These are phyloP conservation scores for Hyaloscypha bicolor DNA, from an alignment of 495 filamentous ascomycete species.

Conservation along the genomic window DNA sequence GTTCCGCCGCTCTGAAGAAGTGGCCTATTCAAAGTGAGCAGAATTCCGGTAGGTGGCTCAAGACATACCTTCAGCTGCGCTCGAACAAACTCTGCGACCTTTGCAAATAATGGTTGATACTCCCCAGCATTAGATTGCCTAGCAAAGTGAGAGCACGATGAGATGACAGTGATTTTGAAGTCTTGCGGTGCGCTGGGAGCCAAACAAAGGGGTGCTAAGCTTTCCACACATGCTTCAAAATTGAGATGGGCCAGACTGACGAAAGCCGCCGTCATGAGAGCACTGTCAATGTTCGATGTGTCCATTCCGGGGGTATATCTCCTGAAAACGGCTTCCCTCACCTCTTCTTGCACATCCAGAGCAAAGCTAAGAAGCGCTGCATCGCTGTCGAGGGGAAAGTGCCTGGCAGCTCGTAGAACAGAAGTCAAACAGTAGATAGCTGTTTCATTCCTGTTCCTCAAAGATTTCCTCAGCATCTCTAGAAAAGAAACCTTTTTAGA, in stretches of 20 bases:
- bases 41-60: neutral
- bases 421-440: slow-evolving; percentile 63
- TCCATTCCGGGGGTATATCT: slow-evolving; percentile 49
- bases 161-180: slow-evolving; percentile 62
- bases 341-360: slow-evolving; percentile 66
- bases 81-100: slow-evolving; percentile 57
- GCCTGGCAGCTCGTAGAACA: slow-evolving; percentile 58
- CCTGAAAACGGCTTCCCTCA: slow-evolving; percentile 63
- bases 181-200: slow-evolving; percentile 54
- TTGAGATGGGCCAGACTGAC: slow-evolving; percentile 61
- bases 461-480: slow-evolving; percentile 58
- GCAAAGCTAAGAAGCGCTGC: slow-evolving; percentile 64
- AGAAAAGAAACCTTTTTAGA: slow-evolving; percentile 64
- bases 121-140: slow-evolving; percentile 48
- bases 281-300: slow-evolving; percentile 50
- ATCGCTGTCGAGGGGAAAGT: slow-evolving; percentile 61
- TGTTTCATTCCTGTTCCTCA: slow-evolving; percentile 56
- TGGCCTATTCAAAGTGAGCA: slow-evolving; percentile 18
- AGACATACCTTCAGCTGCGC: slow-evolving; percentile 50
- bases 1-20: slow-evolving; percentile 15
- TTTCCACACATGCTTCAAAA: slow-evolving; percentile 56
- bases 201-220: slow-evolving; percentile 54
- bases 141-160: slow-evolving; percentile 57
- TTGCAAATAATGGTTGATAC: slow-evolving; percentile 54
- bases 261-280: slow-evolving; percentile 66